These are phyloP conservation scores for Peniophora sp. DNA, from an alignment of 1,284 basidiomycete species.

Conservation along the genomic window DNA sequence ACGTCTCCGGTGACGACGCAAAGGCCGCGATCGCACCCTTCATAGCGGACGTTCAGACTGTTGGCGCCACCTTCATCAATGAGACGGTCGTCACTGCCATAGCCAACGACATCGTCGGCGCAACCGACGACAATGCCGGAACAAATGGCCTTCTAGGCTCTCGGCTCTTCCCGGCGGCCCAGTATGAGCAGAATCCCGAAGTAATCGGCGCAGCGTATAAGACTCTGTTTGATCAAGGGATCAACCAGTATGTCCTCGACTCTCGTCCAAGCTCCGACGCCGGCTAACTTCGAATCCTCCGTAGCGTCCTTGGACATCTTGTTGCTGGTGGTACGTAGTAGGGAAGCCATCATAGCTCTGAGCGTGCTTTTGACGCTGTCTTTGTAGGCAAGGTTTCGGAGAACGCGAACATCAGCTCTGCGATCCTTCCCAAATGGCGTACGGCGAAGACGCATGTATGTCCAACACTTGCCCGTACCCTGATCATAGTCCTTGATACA, in stretches of 20 bases:
- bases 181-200: slow-evolving; percentile 9
- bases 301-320: too few species aligned
- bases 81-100: slow-evolving; percentile 6
- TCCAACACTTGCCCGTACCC: not conserved
- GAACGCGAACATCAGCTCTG: too few species aligned
- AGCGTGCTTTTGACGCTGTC: not conserved
- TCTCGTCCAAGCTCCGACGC: too few species aligned
- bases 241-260: too few species aligned
- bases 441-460: slow-evolving; percentile 20
- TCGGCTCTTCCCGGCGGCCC: slow-evolving; percentile 13
- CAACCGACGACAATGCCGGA: slow-evolving; percentile 12
- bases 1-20: slow-evolving; percentile 10
- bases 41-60: slow-evolving; percentile 13
- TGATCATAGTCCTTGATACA: not conserved
- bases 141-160: slow-evolving; percentile 14
- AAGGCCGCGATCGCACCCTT: slow-evolving; percentile 19
- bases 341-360: too few species aligned
- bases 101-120: slow-evolving; percentile 14
- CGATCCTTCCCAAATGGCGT: too few species aligned
- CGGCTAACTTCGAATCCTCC: not conserved
- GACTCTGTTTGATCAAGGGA: too few species aligned
- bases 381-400: slow-evolving; percentile 20
- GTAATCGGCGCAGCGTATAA: too few species aligned
- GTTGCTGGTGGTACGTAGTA: slow-evolving; percentile 8
- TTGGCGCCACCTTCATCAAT: slow-evolving; percentile 4